phyloP scores from a whole-genome alignment of 306 rosid genomes.

The Heteromeles arbutifolia region DNA sequence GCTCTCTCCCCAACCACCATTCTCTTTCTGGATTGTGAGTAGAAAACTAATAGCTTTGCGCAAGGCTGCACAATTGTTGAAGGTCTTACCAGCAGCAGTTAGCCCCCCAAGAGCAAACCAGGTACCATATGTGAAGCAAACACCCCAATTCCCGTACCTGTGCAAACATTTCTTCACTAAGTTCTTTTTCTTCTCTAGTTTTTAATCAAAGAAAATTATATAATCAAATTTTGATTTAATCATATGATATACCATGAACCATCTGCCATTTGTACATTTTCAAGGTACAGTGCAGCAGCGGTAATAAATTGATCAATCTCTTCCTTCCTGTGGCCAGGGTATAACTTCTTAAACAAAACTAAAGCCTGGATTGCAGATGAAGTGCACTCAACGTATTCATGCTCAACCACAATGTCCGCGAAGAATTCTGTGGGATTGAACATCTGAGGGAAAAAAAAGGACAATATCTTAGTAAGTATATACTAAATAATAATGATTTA shows the following conservation, averaged over 20 bases:
- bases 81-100: slow-evolving; percentile 54
- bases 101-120: slow-evolving; percentile 62
- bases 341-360: not conserved
- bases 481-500: no score
- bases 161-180: not conserved
- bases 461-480: not conserved
- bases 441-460: not conserved
- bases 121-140: slow-evolving; percentile 56
- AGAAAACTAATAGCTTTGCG: slow-evolving; percentile 46
- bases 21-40: slow-evolving; percentile 32
- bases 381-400: slow-evolving; percentile 12
- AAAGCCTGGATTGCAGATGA: slow-evolving; percentile 1
- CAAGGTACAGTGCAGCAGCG: not conserved
- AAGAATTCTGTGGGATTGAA: slow-evolving; percentile 7
- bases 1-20: slow-evolving; percentile 84
- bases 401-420: not conserved
- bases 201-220: not conserved
- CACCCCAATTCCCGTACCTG: slow-evolving; percentile 55
- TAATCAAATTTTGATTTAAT: not conserved
- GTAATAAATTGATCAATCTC: not conserved
- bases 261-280: slow-evolving; percentile 3
- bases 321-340: slow-evolving; percentile 5
- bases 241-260: slow-evolving; percentile 3
- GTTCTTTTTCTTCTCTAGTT: no score
- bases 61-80: slow-evolving; percentile 27